Conservation (phyloP, 129 eudicot genomes). For the Tanacetum coccineum region DNA sequence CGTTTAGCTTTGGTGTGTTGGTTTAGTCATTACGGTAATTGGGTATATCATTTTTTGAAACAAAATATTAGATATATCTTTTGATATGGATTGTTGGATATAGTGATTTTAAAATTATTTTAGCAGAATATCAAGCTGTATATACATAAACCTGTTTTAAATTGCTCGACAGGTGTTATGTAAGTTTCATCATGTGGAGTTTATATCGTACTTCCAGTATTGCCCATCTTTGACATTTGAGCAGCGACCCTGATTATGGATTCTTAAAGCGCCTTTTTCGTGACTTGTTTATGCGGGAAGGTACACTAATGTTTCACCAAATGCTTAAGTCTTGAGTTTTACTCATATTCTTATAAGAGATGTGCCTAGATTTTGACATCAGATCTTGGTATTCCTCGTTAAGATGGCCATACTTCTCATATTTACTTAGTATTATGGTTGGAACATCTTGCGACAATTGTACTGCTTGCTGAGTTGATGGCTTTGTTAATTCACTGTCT, state of each 20-base stretch:
- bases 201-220: constrained; percentile 84
- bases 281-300: constrained; percentile 83
- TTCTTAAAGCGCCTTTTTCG: constrained; percentile 88
- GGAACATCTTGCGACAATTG: too few relatives aligned
- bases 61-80: too few relatives aligned
- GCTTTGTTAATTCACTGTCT: neutral
- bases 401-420: too few relatives aligned
- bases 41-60: too few relatives aligned
- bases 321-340: neutral
- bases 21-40: too few relatives aligned
- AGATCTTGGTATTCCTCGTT: too few relatives aligned
- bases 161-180: constrained; percentile 65
- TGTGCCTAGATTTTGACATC: neutral
- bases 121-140: neutral
- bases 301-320: constrained; percentile 27
- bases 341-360: neutral
- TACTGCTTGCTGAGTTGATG: neutral
- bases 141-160: neutral
- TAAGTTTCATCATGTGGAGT: constrained; percentile 87
- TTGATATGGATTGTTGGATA: too few relatives aligned
- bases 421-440: too few relatives aligned
- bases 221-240: constrained; percentile 93
- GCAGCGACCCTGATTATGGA: constrained; percentile 92
- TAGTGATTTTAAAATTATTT: neutral
- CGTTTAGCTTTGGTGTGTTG: too few relatives aligned